Percentiles rank a stretch among this genome's conserved stretches.
Evolutionary conservation across 352 stramenopile genomes (phyloP).

Genomic region (Phytophthora aleatoria): DNA sequence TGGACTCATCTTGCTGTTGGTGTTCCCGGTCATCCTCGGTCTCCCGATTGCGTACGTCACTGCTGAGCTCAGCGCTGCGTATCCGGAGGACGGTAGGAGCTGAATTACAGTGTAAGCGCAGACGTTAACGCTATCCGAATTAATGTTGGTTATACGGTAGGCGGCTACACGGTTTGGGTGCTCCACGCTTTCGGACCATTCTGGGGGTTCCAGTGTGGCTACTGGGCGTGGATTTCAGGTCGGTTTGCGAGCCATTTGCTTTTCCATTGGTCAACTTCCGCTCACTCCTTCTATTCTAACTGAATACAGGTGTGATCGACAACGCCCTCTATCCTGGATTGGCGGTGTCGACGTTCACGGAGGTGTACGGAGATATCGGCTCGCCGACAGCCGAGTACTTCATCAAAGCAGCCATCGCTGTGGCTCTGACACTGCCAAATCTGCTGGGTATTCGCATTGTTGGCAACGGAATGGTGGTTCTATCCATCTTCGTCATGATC

Average conservation of each 20-base stretch:
- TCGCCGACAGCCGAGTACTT: slow-evolving; percentile 43
- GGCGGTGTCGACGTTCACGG: slow-evolving; percentile 50
- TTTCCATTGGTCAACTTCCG: not conserved
- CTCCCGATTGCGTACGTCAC: slow-evolving; percentile 93
- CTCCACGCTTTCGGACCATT: slow-evolving; percentile 91
- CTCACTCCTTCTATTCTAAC: not conserved
- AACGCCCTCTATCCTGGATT: slow-evolving; percentile 94
- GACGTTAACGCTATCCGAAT: not conserved
- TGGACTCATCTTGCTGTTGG: slow-evolving; percentile 84
- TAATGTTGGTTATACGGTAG: not conserved
- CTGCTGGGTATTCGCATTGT: slow-evolving; percentile 81
- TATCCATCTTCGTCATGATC: slow-evolving; percentile 90
- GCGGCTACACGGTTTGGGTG: slow-evolving; percentile 91
- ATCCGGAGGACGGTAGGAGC: slow-evolving; percentile 69
- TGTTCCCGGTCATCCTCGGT: slow-evolving; percentile 91
- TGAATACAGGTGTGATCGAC: slow-evolving; percentile 60
- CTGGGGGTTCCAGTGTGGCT: slow-evolving; percentile 85
- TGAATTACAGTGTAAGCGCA: not conserved
- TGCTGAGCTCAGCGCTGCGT: slow-evolving; percentile 90
- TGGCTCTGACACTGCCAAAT: slow-evolving; percentile 50
- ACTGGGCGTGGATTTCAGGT: slow-evolving; percentile 76
- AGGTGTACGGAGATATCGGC: slow-evolving; percentile 47
- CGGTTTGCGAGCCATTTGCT: not conserved
- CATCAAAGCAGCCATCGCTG: slow-evolving; percentile 50
- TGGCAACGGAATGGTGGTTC: slow-evolving; percentile 70